A percentile compares a stretch with the other conserved stretches of the same genome.
These are phyloP conservation scores for Neoboletus magnificus DNA, from an alignment of 768 basidiomycete species.

Conservation along the genomic window DNA sequence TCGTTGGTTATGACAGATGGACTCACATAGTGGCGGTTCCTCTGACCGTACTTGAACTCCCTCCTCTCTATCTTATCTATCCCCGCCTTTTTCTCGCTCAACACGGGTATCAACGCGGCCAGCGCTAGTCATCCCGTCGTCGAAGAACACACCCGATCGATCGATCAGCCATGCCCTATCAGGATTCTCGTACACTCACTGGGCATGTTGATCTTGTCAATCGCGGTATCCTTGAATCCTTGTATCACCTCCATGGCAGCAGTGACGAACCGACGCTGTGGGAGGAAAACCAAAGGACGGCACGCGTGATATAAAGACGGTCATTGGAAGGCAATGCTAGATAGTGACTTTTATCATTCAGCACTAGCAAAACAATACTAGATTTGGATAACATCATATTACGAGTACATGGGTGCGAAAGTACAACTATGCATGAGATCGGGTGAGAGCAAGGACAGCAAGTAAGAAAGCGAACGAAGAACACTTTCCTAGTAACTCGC, in stretches of 20 bases:
- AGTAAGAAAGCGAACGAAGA: too few relatives aligned
- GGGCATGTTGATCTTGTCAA: constrained; percentile 31
- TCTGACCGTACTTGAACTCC: constrained; percentile 54
- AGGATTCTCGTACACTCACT: constrained; percentile 27
- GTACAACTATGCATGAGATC: not conserved
- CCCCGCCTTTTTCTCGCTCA: constrained; percentile 44
- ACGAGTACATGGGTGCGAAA: not conserved
- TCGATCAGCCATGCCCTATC: not conserved
- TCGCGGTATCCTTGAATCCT: constrained; percentile 28
- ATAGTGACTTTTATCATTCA: not conserved
- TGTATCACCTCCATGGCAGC: constrained; percentile 37
- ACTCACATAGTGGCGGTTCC: constrained; percentile 39
- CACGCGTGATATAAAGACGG: not conserved
- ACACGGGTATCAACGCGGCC: constrained; percentile 45
- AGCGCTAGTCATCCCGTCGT: constrained; percentile 35
- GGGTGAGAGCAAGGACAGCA: not conserved
- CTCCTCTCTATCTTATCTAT: constrained; percentile 49
- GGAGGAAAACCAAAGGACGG: not conserved
- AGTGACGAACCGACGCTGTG: not conserved
- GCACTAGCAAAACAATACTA: not conserved
- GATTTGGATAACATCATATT: not conserved
- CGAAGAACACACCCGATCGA: not conserved
- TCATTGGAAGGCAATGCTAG: not conserved
- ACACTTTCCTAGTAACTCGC: too few relatives aligned
- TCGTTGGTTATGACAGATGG: not conserved